Percentiles rank a stretch among this genome's conserved stretches.
These are phyloP conservation scores for Chlorella sorokiniana DNA, from an alignment of 139 green algal species.

Conservation along the genomic window DNA sequence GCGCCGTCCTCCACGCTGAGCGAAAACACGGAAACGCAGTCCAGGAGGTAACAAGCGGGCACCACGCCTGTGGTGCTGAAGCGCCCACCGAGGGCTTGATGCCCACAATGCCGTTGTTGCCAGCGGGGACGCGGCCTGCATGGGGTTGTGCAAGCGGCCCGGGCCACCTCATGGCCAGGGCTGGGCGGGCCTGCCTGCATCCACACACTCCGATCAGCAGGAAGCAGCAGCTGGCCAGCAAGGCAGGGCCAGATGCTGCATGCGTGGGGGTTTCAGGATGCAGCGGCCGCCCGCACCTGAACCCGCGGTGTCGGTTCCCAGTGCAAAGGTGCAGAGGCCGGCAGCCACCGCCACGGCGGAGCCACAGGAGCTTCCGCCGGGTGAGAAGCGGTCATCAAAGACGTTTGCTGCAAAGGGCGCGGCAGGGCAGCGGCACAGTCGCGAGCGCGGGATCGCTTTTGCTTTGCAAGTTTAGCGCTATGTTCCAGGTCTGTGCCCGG, in stretches of 20 bases:
- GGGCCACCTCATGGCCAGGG: no score
- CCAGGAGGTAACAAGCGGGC: constrained; percentile 71
- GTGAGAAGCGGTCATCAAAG: constrained; percentile 60
- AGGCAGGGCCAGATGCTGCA: no score
- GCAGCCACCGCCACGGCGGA: constrained; percentile 65
- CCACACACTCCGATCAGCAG: not conserved
- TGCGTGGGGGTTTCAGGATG: no score
- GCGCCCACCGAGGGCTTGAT: constrained; percentile 74
- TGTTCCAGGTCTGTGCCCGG: no score
- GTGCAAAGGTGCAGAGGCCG: constrained; percentile 72
- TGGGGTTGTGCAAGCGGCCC: not conserved
- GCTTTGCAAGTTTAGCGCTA: not conserved
- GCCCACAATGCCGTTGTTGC: constrained; percentile 77
- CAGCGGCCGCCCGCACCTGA: constrained; percentile 46
- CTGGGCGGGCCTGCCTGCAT: not conserved
- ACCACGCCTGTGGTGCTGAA: constrained; percentile 70
- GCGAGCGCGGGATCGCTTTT: not conserved
- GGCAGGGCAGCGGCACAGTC: not conserved
- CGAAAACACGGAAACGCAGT: constrained; percentile 81
- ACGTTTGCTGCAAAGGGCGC: constrained; percentile 5
- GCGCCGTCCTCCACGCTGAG: constrained; percentile 61
- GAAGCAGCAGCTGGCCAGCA: not conserved
- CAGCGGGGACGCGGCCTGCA: constrained; percentile 66
- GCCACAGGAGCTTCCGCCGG: constrained; percentile 74
- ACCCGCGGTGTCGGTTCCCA: constrained; percentile 86